These are phyloP conservation scores for Prunus padus DNA, from an alignment of 306 rosid species.

Conservation along the genomic window DNA sequence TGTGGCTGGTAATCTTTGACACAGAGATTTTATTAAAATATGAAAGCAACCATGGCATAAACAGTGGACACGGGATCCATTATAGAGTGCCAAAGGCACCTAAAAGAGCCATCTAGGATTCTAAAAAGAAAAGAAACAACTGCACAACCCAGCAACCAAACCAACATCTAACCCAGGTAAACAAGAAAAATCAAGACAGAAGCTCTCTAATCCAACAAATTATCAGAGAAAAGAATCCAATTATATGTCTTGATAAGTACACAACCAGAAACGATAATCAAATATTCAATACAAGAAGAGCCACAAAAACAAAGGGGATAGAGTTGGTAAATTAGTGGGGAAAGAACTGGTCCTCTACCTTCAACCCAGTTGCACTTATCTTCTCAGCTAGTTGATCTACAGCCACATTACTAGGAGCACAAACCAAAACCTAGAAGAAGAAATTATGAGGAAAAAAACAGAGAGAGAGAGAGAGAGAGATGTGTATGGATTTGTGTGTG, in stretches of 20 bases:
- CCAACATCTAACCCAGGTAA: not conserved
- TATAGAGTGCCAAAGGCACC: not conserved
- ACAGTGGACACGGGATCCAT: not conserved
- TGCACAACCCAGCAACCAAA: not conserved
- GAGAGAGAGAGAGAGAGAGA: not conserved
- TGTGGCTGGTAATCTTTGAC: not conserved
- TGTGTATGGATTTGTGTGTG: not conserved
- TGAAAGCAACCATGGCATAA: not conserved
- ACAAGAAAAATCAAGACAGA: not conserved
- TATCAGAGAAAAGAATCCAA: not conserved
- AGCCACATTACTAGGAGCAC: slow-evolving; percentile 99
- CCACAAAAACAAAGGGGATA: not conserved
- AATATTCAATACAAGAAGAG: slow-evolving; percentile 6
- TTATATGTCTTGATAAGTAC: not conserved
- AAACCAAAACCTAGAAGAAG: slow-evolving; percentile 77
- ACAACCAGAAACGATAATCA: not conserved
- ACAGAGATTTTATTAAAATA: not conserved
- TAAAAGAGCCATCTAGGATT: not conserved
- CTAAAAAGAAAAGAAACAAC: not conserved
- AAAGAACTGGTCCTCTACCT: slow-evolving; percentile 51
- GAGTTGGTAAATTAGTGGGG: not conserved
- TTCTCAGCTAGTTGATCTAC: slow-evolving; percentile 98
- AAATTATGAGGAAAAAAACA: not conserved
- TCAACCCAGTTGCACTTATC: slow-evolving; percentile 95
- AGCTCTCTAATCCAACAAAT: not conserved